A percentile compares a stretch with the other conserved stretches of the same genome.
phyloP scores from a whole-genome alignment of 257 asterid species.

The Henckelia pumila region DNA sequence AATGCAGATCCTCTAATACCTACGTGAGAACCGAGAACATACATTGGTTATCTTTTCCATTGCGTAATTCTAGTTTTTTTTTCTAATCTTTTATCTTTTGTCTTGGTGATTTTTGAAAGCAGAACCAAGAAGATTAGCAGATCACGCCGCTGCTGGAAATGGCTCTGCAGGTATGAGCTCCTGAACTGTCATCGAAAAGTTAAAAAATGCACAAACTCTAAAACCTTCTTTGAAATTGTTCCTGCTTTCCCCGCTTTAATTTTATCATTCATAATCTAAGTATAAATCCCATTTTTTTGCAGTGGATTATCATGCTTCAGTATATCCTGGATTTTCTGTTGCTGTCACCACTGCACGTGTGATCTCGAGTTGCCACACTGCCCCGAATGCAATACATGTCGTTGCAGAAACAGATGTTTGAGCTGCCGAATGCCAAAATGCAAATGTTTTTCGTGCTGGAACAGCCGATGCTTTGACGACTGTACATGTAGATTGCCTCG shows the following conservation, averaged over 20 bases:
- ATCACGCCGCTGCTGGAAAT: conserved; percentile 64
- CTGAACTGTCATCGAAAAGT: not conserved
- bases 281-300: conserved; percentile 18
- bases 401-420: conserved; percentile 39
- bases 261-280: not conserved
- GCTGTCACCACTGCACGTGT: conserved; percentile 31
- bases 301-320: conserved; percentile 56
- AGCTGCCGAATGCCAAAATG: conserved; percentile 48
- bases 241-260: not conserved
- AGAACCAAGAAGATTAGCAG: conserved; percentile 48
- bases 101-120: conserved; percentile 22
- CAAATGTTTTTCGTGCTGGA: conserved; percentile 35
- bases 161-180: conserved; percentile 56
- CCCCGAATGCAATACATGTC: conserved; percentile 19
- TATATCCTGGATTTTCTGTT: conserved; percentile 54
- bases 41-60: conserved; percentile 8
- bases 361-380: conserved; percentile 33
- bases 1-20: conserved; percentile 75
- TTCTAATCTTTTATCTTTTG: not conserved
- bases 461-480: conserved; percentile 35
- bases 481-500: conserved; percentile 39
- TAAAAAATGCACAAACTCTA: not conserved
- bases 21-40: conserved; percentile 56
- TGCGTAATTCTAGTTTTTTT: conserved; percentile 18
- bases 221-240: too few species aligned